Base-by-base conservation (phyloP, 2,329 filamentous ascomycete genomes). In the Nannizziopsis barbatae region DNA sequence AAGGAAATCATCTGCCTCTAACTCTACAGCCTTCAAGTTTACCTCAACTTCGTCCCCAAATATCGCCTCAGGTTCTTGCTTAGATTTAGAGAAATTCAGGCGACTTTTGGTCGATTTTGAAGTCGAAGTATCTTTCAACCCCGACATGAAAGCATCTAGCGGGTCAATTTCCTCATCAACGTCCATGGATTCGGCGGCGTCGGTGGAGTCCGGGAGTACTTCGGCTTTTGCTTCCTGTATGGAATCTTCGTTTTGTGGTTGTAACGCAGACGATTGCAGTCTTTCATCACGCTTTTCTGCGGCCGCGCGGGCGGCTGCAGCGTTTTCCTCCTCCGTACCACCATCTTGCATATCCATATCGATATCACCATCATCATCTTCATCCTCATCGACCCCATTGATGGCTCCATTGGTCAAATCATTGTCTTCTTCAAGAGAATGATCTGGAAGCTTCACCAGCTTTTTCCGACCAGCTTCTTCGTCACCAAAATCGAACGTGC, bases 131-230 rank as follows among this genome's bases (percentile, higher is more conserved):
- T 79, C 75, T 2, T 70, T 70, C 43, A 84, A 72, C 5, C 32
- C 39, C 45, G 81, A 83, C 92, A 98, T 98, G 70, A 93, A 98
- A n/a, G 88, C 90, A 69, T 98, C 92, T 33, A 98, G 72, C 6
- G 92, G 87, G 63, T 98, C 92, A 32, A 92, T 69, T 30, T 86
- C 79, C 40, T 88, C 74, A 22, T 65, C 62, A 5, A 59, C 57
- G 11, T 56, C 53, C 33, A 68, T 47, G 9, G 41, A 12, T 15
- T 49, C 46, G 5, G 46, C 14, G 14, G 39, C 15, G n/a, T 27
- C 14, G 10, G 41, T 7, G 8, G 12, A 12, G 2, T 30, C 40
- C n/a, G 22, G 10, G 4, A 12, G 5, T n/a, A n/a, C 17, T 10
- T 43, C 38, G 6, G 11, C n/a, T 11, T 30, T 37, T 20, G 17